Conservation (phyloP, 306 rosid genomes). For the Glycine soja region DNA sequence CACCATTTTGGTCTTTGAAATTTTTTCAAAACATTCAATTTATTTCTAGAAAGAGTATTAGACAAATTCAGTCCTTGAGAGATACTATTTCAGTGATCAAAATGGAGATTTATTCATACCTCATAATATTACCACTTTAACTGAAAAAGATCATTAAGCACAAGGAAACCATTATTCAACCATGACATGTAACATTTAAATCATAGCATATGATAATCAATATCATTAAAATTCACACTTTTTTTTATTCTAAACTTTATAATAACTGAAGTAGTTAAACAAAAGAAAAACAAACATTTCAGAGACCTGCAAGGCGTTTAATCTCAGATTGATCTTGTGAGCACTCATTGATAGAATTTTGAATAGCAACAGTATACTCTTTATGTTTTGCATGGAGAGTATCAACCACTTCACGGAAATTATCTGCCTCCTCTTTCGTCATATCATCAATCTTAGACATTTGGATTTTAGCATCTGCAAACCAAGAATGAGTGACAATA, state of each 20-base stretch:
- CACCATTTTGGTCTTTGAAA: slow-evolving; percentile 6
- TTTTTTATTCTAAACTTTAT: slow-evolving; percentile 12
- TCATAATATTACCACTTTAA: neutral
- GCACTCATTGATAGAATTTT: slow-evolving; percentile 54
- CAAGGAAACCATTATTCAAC: slow-evolving; percentile 23
- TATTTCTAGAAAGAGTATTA: slow-evolving; percentile 35
- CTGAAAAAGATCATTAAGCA: slow-evolving; percentile 8
- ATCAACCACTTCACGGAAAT: slow-evolving; percentile 62
- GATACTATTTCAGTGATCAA: slow-evolving; percentile 5
- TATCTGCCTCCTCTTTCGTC: slow-evolving; percentile 75
- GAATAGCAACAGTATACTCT: slow-evolving; percentile 67
- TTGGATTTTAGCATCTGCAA: slow-evolving; percentile 71
- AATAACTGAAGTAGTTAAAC: slow-evolving; percentile 27
- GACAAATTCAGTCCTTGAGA: slow-evolving; percentile 12
- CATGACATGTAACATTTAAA: slow-evolving; percentile 2
- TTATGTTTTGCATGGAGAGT: slow-evolving; percentile 71
- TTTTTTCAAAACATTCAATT: slow-evolving; percentile 34
- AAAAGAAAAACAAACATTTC: slow-evolving; percentile 25
- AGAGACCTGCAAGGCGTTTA: slow-evolving; percentile 71
- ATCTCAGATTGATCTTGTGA: slow-evolving; percentile 68
- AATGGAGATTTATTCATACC: slow-evolving; percentile 2
- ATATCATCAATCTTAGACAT: slow-evolving; percentile 83
- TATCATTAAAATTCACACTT: slow-evolving; percentile 16
- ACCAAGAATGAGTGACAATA: slow-evolving; percentile 50
- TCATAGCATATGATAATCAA: slow-evolving; percentile 24